phyloP scores from a whole-genome alignment of 164 flowering plant species.

The Malania oleifera region DNA sequence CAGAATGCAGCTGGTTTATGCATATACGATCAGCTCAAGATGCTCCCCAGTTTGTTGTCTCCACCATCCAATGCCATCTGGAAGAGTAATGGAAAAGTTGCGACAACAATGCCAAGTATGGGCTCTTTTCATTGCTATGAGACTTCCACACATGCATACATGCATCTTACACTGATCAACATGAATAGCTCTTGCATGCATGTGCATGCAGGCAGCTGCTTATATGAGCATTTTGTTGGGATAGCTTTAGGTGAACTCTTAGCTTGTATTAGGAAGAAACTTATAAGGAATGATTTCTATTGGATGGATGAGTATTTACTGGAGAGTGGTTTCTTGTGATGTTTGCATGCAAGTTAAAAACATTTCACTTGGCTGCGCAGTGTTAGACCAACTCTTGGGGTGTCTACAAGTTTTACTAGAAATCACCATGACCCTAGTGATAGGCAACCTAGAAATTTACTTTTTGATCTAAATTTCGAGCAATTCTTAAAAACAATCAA shows the following conservation, averaged over 20 bases:
- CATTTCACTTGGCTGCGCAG: too few species aligned
- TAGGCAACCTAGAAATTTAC: too few species aligned
- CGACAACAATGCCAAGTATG: constrained; percentile 48
- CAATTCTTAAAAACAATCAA: too few species aligned
- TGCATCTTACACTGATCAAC: background rate
- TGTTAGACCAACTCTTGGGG: too few species aligned
- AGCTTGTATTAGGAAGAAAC: too few species aligned
- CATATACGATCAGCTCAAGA: constrained; percentile 63
- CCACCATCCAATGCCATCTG: constrained; percentile 41
- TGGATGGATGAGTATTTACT: too few species aligned
- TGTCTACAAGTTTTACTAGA: too few species aligned
- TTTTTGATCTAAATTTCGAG: too few species aligned
- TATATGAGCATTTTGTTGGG: background rate
- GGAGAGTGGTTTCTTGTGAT: too few species aligned
- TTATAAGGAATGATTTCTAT: too few species aligned
- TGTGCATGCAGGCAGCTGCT: background rate
- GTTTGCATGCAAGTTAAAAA: too few species aligned
- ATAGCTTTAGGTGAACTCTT: background rate
- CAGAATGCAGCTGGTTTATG: constrained; percentile 86
- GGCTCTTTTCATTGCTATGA: background rate
- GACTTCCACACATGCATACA: background rate
- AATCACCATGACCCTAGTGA: too few species aligned
- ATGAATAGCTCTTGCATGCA: background rate
- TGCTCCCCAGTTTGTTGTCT: constrained; percentile 42
- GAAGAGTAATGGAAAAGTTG: constrained; percentile 46